Evolutionary conservation across 108 stramenopile species (phyloP), one percentile per base, ranked within the genome.

Genomic region (Nitzschia sp.): DNA sequence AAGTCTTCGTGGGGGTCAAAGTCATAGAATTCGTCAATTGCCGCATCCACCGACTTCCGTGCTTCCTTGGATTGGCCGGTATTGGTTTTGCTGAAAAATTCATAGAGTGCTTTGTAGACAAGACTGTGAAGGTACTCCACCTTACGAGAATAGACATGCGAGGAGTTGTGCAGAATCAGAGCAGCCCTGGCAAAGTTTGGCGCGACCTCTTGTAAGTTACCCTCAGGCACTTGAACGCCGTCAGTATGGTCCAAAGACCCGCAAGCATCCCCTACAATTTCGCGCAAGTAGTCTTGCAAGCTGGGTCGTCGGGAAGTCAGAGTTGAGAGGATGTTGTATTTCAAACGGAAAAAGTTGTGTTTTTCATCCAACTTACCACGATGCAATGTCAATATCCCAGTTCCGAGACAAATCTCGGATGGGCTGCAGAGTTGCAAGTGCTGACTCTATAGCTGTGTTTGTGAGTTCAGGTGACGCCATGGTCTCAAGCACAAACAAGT

Each of bases 181-280:
- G 98, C 98, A 5, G 98, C 98, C 51, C 93, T 85, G 15, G 97
- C 93, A 78, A 99, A 99, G 55, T 96, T 94, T 25, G 89, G 85
- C 52, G 68, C 70, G 22, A 57, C 53, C 12, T 76, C 59, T 24
- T 14, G 38, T 1, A 21, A 10, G 2, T 20, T 58, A 37, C 42
- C 54, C 51, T 34, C 26, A 5, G 25, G 7, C 29, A 34, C 29
- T 6, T 41, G 12, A 40, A 17, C 6, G 17, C 34, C 41, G 20
- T 11, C 37, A 7, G 26, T 51, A 10, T 60, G 69, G 2, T 48
- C 11, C 63, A 63, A 40, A 3, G 19, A 34, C 39, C 34, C n/a
- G 8, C 52, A 25, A 37, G 60, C 43, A 71, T 25, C 38, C n/a
- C 71, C 77, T 2, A 65, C 61, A 2, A 81, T 29, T 57, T 81